Evolutionary conservation across 768 basidiomycete species (phyloP).

Genomic region (Lactifluus rugatus): DNA sequence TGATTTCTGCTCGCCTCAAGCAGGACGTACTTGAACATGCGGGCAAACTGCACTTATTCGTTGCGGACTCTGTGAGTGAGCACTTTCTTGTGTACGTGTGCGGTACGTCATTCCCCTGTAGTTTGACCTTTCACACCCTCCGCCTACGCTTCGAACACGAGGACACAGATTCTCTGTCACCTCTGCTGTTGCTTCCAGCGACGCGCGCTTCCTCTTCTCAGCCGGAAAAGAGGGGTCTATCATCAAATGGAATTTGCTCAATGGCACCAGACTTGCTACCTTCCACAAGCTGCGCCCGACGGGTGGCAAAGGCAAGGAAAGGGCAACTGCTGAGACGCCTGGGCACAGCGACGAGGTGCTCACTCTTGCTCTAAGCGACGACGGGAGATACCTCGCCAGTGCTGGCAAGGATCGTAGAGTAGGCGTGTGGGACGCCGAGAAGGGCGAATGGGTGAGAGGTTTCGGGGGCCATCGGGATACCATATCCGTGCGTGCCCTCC

Average conservation of each 20-base stretch:
- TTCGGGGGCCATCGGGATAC: constrained; percentile 71
- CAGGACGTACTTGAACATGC: constrained; percentile 87
- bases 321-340: constrained; percentile 40
- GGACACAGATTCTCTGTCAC: constrained; percentile 78
- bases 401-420: constrained; percentile 77
- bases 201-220: constrained; percentile 70
- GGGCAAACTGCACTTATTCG: constrained; percentile 75
- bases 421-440: constrained; percentile 79
- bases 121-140: constrained; percentile 49
- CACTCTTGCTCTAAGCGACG: constrained; percentile 71
- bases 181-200: constrained; percentile 66
- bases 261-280: constrained; percentile 48
- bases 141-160: constrained; percentile 46
- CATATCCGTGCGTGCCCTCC: constrained; percentile 47
- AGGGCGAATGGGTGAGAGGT: constrained; percentile 64
- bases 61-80: constrained; percentile 58
- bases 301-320: constrained; percentile 42
- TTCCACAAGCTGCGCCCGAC: constrained; percentile 49
- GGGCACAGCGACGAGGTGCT: constrained; percentile 88
- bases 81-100: background rate
- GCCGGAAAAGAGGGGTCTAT: constrained; percentile 88
- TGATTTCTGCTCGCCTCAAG: constrained; percentile 83
- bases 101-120: constrained; percentile 22
- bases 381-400: constrained; percentile 79
- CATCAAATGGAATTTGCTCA: constrained; percentile 69